phyloP scores from a whole-genome alignment of 1,139 yeast genomes.

The Lodderomyces theae region DNA sequence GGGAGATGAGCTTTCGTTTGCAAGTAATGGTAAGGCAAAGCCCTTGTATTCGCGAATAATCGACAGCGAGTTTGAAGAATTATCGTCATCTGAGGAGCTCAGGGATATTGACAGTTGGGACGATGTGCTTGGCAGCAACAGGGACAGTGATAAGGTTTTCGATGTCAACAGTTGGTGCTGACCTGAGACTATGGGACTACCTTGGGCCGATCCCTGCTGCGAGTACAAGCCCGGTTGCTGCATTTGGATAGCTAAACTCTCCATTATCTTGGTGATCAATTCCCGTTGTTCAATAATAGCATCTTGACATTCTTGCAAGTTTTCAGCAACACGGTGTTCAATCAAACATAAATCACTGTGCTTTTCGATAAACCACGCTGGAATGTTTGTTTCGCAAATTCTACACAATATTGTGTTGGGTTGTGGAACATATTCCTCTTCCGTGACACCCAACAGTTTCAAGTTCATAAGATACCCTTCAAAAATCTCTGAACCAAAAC shows the following conservation, averaged over 20 bases:
- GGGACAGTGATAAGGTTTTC: constrained; percentile 9
- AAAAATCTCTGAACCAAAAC: constrained; percentile 86
- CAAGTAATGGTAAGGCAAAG: constrained; percentile 42
- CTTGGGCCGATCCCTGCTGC: constrained; percentile 2
- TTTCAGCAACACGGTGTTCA: constrained; percentile 81
- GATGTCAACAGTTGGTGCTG: constrained; percentile 6
- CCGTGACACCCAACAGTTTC: constrained; percentile 58
- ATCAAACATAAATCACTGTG: constrained; percentile 87
- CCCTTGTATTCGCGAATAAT: constrained; percentile 57
- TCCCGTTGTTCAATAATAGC: constrained; percentile 68
- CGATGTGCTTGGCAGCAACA: constrained; percentile 13
- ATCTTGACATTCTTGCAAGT: constrained; percentile 78
- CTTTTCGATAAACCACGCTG: constrained; percentile 94
- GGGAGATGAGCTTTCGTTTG: constrained; percentile 18
- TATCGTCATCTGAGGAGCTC: constrained; percentile 15
- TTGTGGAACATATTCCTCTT: constrained; percentile 64
- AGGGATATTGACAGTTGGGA: constrained; percentile 11
- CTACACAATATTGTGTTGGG: constrained; percentile 82
- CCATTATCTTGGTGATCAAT: constrained; percentile 47
- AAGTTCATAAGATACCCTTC: constrained; percentile 68
- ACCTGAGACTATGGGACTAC: neutral
- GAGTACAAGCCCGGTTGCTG: constrained; percentile 1
- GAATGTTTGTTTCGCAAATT: constrained; percentile 87
- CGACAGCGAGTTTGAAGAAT: constrained; percentile 9
- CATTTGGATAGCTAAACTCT: constrained; percentile 30